Conservation (phyloP, 805 yeast species). For the Metschnikowia lochheadii region DNA sequence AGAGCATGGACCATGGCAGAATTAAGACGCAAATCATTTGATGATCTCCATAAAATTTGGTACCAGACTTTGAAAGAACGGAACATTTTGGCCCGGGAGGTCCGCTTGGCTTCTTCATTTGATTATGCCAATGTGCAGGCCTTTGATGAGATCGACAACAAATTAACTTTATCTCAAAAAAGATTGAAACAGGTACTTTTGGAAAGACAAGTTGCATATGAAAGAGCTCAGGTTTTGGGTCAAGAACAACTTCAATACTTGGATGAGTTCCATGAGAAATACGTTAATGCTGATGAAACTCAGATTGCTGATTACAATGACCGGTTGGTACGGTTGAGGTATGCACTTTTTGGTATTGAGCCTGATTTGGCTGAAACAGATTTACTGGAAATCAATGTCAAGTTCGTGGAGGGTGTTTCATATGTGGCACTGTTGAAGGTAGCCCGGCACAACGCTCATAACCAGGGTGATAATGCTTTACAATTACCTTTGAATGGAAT, state of each 20-base stretch:
- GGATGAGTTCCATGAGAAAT: slow-evolving; percentile 53
- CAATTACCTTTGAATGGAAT: slow-evolving; percentile 36
- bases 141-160: slow-evolving; percentile 38
- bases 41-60: slow-evolving; percentile 91
- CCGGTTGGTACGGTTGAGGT: slow-evolving; percentile 72
- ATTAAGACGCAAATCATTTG: slow-evolving; percentile 84
- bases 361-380: slow-evolving; percentile 57
- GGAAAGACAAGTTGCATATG: slow-evolving; percentile 75
- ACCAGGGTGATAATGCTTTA: slow-evolving; percentile 12
- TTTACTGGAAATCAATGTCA: slow-evolving; percentile 49
- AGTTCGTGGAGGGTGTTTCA: slow-evolving; percentile 60
- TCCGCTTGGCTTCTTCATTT: slow-evolving; percentile 46
- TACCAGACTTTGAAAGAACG: slow-evolving; percentile 80
- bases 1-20: slow-evolving; percentile 87
- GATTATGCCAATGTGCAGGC: slow-evolving; percentile 27
- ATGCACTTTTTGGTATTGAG: slow-evolving; percentile 79
- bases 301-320: slow-evolving; percentile 58
- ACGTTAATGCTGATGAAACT: slow-evolving; percentile 50
- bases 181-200: slow-evolving; percentile 81
- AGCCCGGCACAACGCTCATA: slow-evolving; percentile 26
- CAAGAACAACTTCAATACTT: slow-evolving; percentile 46
- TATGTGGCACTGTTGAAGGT: slow-evolving; percentile 67
- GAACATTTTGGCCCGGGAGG: slow-evolving; percentile 73
- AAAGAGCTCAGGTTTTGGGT: slow-evolving; percentile 49
- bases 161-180: slow-evolving; percentile 34